phyloP scores from a whole-genome alignment of 106 monocot species.

The Dioscorea alata region DNA sequence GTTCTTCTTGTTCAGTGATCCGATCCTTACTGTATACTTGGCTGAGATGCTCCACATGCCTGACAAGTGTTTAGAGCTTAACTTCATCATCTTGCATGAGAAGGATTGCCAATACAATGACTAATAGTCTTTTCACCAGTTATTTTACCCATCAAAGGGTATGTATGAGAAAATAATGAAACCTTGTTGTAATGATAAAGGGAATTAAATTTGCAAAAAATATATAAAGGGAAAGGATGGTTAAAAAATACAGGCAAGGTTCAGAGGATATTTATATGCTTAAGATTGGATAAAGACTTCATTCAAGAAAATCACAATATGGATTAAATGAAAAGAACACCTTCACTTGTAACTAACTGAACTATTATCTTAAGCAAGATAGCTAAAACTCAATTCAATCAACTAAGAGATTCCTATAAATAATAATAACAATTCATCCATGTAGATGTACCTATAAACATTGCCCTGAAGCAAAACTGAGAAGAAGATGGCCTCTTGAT shows the following conservation, averaged over 20 bases:
- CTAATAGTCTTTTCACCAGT: neutral
- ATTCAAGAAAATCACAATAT: neutral
- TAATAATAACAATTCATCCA: neutral
- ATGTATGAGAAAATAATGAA: neutral
- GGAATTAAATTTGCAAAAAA: neutral
- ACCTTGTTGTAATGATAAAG: neutral
- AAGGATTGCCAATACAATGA: slow-evolving; percentile 5
- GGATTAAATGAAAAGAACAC: neutral
- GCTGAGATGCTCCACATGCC: slow-evolving; percentile 44
- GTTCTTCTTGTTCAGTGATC: slow-evolving; percentile 16
- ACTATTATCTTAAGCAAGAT: neutral
- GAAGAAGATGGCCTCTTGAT: slow-evolving; percentile 61
- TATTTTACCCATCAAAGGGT: neutral
- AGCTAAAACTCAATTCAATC: neutral
- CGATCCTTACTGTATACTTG: slow-evolving; percentile 38
- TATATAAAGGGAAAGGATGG: neutral
- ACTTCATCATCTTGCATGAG: no score
- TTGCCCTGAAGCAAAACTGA: slow-evolving; percentile 37
- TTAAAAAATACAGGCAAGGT: neutral
- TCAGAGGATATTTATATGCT: no score
- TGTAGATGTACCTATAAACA: slow-evolving; percentile 44
- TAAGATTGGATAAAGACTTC: neutral
- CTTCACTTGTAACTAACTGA: neutral
- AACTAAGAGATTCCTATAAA: neutral
- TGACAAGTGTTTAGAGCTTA: slow-evolving; percentile 10